Base-by-base conservation (phyloP, 768 basidiomycete species). In the Lactarius akahatsu region DNA sequence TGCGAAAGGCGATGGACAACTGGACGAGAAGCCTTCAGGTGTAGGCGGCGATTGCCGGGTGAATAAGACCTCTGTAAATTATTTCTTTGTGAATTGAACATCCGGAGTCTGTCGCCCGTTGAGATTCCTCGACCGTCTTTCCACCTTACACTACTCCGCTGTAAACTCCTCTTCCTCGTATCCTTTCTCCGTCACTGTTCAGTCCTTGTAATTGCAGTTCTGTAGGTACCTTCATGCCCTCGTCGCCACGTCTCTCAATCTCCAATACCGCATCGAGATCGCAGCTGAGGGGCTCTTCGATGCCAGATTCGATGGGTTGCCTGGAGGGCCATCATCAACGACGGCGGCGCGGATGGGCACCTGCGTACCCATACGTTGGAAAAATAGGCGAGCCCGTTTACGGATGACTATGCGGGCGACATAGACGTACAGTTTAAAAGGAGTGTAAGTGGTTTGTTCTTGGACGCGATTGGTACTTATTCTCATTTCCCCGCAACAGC, bases 261-360 rank as follows among this genome's bases (percentile, higher is more conserved):
- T 78, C 32, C 76, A 72, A 55, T 77, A 78, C 59, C 61, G 59
- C 38, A 72, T 78, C 61, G 76, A 78, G 59, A 73, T 77, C 18
- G 74, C 62, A 2, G 73, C 73, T 0, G 76, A 77, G 43, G 71
- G 72, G 3, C 65, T 78, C 30, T 63, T 76, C 6, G n/a, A n/a
- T n/a, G n/a, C n/a, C n/a, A n/a, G n/a, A n/a, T n/a, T n/a, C n/a
- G 73, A 76, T 57, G 74, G 73, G 3, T 62, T 64, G 0, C 38
- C 66, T n/a, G 54, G 52, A 0, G 61, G 60, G 1, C 58, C 68
- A 16, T 32, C 67, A 0, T 36, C 76, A 34, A 60, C 72, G 18
- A 67, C 74, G 50, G 70, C 71, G 3, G 76, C 79, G 0, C 77
- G 78, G 0, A 73, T 82, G 15, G 62, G 63, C 0, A 7, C 32